Base-by-base conservation (phyloP, 805 yeast species). In the Maudiozyma pseudohumilis region DNA sequence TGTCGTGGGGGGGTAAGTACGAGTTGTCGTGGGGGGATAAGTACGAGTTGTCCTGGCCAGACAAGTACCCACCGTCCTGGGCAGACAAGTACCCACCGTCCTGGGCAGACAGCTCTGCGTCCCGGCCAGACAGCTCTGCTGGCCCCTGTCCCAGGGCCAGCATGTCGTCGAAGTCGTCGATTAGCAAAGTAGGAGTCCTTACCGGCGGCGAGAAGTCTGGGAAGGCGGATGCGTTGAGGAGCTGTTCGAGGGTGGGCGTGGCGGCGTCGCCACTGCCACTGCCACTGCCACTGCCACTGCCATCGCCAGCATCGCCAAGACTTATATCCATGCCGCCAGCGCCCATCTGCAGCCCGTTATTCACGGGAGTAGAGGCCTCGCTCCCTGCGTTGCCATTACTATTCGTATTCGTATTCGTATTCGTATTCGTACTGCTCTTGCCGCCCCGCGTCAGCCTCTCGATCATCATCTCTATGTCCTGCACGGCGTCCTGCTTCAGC, bases 1-100 rank as follows among this genome's bases (percentile, higher is more conserved):
- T 32, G 15, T 42, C 35, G 40, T 32, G 38, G 6, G 32, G 10
- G n/a, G 12, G 15, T 15, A 29, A 29, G 20, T 19, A 29, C n/a
- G 12, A 11, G 8, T 20, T 28, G 5, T 28, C 11, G 5, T 20
- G n/a, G 7, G 31, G 17, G 26, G 26, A 11, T 11, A n/a, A 3
- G 26, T 24, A 11, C 10, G n/a, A 11, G 26, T 4, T 24, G 4
- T 24, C n/a, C 10, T 24, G 10, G 11, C 18, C 18, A 10, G 31
- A 20, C 11, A 16, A 5, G 6, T 17, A 15, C 5, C 12, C 12
- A 6, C 8, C 6, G 17, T 5, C 17, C 15, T 29, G 15, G 17
- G 6, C 17, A 29, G 9, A 11, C 8, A 6, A 11, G 11, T 13
- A 13, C 11, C 31, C 31, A 6, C 20, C 20, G n/a, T 15, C 11